Evolutionary conservation across 768 basidiomycete genomes (phyloP), one percentile per base, ranked within the genome.

Genomic region (Mycena indigotica): DNA sequence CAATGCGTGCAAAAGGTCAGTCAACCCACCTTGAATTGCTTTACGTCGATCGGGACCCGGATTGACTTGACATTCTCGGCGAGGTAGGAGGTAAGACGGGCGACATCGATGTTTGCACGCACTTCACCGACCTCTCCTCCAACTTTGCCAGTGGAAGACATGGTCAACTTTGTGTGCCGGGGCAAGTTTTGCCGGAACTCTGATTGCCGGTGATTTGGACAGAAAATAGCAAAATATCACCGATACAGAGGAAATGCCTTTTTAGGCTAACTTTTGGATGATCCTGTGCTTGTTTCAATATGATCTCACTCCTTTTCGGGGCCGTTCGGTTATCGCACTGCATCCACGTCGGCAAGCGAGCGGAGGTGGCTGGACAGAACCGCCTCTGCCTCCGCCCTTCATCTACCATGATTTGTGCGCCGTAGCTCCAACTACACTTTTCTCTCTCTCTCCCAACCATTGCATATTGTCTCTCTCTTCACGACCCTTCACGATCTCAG

Each of bases 21-120:
- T 55, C 25, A 28, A 35, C 32, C 35, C 72, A 92, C 92, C 75
- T 92, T 92, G 81, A 98, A 98, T 73, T 98, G 96, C 77, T 94
- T 91, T 28, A 97, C 84, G 19, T 77, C 73, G 17, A 96, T 83
- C 0, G 93, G 91, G 2, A 83, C 72, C 48, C 74, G 73, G 52
- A 95, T 80, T 0, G 70, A 74, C 15, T 79, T 72, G 6, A 89
- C 84, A 65, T 83, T 73, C 52, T 74, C 68, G 52, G 74, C 67
- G 61, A 98, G 81, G 70, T 91, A 94, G 23, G 68, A 67, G 62
- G 88, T 88, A 53, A 95, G 79, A 53, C 74, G 82, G 30, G 73
- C 75, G 28, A 86, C 67, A 65, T 93, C 83, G 63, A 95, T 87
- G 49, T 70, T 77, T 10, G 91, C 86, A 45, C 91, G 82, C 12